Evolutionary conservation across 129 eudicot species (phyloP), one percentile per base, ranked within the genome.

Genomic region (Erigeron canadensis): DNA sequence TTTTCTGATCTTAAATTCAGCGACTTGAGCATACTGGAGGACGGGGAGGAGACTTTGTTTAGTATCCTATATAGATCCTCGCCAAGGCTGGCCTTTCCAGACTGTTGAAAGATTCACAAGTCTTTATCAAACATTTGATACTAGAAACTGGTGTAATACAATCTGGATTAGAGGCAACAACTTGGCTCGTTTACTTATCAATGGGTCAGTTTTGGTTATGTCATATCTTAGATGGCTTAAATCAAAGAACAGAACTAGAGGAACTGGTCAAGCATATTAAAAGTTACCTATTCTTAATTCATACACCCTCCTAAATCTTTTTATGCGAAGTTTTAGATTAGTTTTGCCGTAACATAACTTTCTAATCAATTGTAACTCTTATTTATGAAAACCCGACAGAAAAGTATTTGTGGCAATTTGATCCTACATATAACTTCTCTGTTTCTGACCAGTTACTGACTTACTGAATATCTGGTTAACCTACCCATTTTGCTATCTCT

Each of bases 51-150:
- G 16, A 75, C 87, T 64, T 81, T 74, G 58, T 78, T 77, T 70
- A 95, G 50, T 72, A 88, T 68, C 73, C 63, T 95, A 86, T 90
- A 88, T 28, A 95, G 87, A 62, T 90, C 97, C 68, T 87, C 97
- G 7, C 99, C 97, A 11, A 95, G 86, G 75, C 89, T 83, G 23
- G 84, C 88, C 84, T 79, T 95, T 56, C 89, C 91, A 51, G 97
- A 84, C 99, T 95, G 89, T 63, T 77, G 46, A 65, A 54, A 42
- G 10, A 56, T 71, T 66, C 41, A 23, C 11, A 70, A 63, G 16
- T 46, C 70, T 65, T 63, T 45, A 57, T 34, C 46, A 61, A 19
- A 46, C 48, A 8, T 28, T 17, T 37, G 18, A 53, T n/a, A 17
- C 10, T 6, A 6, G 2, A 22, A 28, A 72, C 11, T 39, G 38